Evolutionary conservation across 2,329 filamentous ascomycete genomes (phyloP).

Genomic region (Fusarium abutilonis): DNA sequence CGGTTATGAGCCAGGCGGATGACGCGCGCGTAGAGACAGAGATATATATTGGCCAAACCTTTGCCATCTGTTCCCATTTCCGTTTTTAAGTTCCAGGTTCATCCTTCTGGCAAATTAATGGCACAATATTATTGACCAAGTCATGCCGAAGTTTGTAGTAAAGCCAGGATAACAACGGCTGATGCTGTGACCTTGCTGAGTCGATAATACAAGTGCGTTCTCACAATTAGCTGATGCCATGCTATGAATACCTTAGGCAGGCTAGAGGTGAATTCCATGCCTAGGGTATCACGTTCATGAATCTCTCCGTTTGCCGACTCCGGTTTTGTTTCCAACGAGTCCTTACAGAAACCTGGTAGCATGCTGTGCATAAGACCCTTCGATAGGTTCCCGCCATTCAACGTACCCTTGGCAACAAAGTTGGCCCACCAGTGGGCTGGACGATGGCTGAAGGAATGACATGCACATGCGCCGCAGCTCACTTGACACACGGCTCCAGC

Average conservation of each 20-base stretch:
- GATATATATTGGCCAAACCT: conserved; percentile 9
- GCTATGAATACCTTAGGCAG: not conserved
- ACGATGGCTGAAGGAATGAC: conserved; percentile 39
- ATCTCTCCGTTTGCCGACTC: conserved; percentile 27
- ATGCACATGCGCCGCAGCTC: conserved; percentile 48
- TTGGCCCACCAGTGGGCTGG: conserved; percentile 34
- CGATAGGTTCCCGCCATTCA: conserved; percentile 14
- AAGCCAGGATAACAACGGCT: conserved; percentile 11
- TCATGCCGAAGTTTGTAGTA: conserved; percentile 9
- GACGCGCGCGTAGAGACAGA: conserved; percentile 15
- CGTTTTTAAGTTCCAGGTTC: not conserved
- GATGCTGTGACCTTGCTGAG: conserved; percentile 3
- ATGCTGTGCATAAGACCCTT: conserved; percentile 18
- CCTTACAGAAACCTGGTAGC: conserved; percentile 21
- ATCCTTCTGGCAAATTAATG: not conserved
- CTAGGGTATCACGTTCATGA: conserved; percentile 15
- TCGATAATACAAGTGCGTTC: not conserved
- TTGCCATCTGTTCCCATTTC: conserved; percentile 3
- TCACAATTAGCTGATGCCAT: not conserved
- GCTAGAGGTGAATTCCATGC: conserved; percentile 5
- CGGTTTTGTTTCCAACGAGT: conserved; percentile 10
- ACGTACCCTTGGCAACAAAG: conserved; percentile 13
- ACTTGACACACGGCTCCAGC: conserved; percentile 46
- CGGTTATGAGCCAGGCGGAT: conserved; percentile 25
- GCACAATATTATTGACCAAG: conserved; percentile 10